Evolutionary conservation across 2,329 filamentous ascomycete species (phyloP).

Genomic region (Daldinia sp.): DNA sequence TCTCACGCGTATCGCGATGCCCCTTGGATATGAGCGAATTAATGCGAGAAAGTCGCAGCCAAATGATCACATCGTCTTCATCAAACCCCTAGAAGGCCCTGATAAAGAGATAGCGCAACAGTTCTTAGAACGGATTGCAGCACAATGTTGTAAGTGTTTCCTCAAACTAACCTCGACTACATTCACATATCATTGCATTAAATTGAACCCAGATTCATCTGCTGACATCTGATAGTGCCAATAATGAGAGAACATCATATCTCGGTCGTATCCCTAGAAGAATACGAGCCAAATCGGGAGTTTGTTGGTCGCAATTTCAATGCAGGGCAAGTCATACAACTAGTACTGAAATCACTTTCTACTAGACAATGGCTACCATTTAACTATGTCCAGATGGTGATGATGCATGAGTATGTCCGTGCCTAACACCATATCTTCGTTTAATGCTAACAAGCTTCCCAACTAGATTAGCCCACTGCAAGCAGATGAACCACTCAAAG

Average conservation of each 20-base stretch:
- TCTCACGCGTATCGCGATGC: conserved; percentile 65
- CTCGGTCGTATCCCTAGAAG: conserved; percentile 78
- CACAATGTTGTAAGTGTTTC: conserved; percentile 73
- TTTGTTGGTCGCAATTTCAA: conserved; percentile 94
- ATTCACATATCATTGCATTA: not conserved
- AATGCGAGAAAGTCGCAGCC: conserved; percentile 81
- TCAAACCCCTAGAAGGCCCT: conserved; percentile 78
- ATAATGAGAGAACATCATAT: conserved; percentile 76
- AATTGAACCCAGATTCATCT: conserved; percentile 7
- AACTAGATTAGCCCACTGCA: conserved; percentile 79
- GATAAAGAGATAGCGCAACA: conserved; percentile 73
- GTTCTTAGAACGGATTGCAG: conserved; percentile 81
- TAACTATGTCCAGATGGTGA: conserved; percentile 89
- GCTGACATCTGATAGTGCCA: conserved; percentile 62
- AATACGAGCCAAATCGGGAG: conserved; percentile 83
- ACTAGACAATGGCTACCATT: conserved; percentile 82
- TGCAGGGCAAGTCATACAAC: conserved; percentile 85
- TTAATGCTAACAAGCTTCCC: conserved; percentile 24
- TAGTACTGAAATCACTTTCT: conserved; percentile 77
- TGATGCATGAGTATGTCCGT: conserved; percentile 80
- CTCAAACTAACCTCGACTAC: not conserved
- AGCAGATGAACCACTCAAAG: conserved; percentile 89
- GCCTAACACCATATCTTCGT: not conserved
- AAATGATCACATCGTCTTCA: conserved; percentile 84
- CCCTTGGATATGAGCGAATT: conserved; percentile 80